Evolutionary conservation across 768 basidiomycete species (phyloP), one percentile per base, ranked within the genome.

Genomic region (Russula emetica): DNA sequence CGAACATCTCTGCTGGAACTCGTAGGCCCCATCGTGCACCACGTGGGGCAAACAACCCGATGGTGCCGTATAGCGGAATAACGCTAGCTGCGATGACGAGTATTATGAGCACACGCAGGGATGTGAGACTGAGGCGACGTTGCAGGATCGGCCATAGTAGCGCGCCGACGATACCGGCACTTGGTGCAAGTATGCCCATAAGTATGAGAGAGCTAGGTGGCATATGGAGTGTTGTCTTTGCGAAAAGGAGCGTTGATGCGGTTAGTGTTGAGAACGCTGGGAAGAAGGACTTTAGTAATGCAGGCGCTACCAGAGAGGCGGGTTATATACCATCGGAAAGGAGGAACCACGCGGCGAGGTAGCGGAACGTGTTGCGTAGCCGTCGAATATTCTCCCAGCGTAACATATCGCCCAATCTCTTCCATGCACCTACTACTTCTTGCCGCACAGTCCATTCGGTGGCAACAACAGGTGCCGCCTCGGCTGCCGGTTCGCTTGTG

Each of bases 281-380:
- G 44, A 36, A 36, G 36, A 9, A 34, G 5, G 16, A n/a, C 28
- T 22, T n/a, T 10, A 53, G 61, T 52, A 55, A 47, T 42, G 50
- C 14, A n/a, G 32, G 10, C 24, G 24, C 2, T 22, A 18, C 5
- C 6, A 32, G 20, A 18, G 11, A 4, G 38, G 5, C n/a, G 5
- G 0, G 11, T 34, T 74, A 36, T 82, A 50, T 58, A 90, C 93
- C 92, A 70, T 98, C 95, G 1, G 90, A 92, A 26, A 98, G 83
- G 14, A 98, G 80, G 73, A 97, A 95, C 94, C 95, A 98, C 0
- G 96, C 93, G 6, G 86, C 83, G 49, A 98, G 85, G 70, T 92
- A 98, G 68, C 82, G 82, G 78, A 95, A 98, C 1, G 94, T 94
- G 70, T 93, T 87, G 34, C 82, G 80, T 18, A 98, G 78, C 58